phyloP scores from a whole-genome alignment of 768 basidiomycete genomes.

The Rhizopogon vulgaris region DNA sequence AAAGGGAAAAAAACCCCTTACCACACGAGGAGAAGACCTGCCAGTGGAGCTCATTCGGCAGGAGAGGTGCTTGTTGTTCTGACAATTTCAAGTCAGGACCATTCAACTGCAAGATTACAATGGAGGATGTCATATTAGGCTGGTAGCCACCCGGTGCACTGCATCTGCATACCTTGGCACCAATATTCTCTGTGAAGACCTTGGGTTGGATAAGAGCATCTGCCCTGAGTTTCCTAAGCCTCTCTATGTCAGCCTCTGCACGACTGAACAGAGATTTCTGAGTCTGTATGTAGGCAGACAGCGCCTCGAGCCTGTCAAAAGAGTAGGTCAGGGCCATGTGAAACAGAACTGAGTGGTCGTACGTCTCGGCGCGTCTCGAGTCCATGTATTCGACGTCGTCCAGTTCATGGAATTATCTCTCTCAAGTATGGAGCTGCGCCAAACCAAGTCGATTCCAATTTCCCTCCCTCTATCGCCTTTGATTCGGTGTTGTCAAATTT shows the following conservation, averaged over 20 bases:
- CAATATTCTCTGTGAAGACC: constrained; percentile 25
- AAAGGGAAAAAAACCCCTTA: constrained; percentile 24
- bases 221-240: constrained; percentile 40
- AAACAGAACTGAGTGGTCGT: constrained; percentile 6
- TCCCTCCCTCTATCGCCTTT: not conserved
- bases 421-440: not conserved
- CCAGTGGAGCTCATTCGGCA: constrained; percentile 57
- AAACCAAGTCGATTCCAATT: not conserved
- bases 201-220: constrained; percentile 32
- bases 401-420: constrained; percentile 26
- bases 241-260: constrained; percentile 57
- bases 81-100: constrained; percentile 33
- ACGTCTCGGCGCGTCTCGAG: constrained; percentile 30
- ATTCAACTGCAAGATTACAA: constrained; percentile 26
- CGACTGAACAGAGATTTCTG: constrained; percentile 55
- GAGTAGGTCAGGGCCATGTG: constrained; percentile 1
- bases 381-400: constrained; percentile 24
- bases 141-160: not conserved
- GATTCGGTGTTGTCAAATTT: constrained; percentile 12
- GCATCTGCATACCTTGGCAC: constrained; percentile 27
- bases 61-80: constrained; percentile 30
- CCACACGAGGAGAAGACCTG: constrained; percentile 49
- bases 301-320: constrained; percentile 41
- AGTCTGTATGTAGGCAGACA: constrained; percentile 56
- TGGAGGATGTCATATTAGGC: constrained; percentile 13